These are phyloP conservation scores for Fraxinus floribunda DNA, from an alignment of 305 asterid genomes.

Conservation along the genomic window DNA sequence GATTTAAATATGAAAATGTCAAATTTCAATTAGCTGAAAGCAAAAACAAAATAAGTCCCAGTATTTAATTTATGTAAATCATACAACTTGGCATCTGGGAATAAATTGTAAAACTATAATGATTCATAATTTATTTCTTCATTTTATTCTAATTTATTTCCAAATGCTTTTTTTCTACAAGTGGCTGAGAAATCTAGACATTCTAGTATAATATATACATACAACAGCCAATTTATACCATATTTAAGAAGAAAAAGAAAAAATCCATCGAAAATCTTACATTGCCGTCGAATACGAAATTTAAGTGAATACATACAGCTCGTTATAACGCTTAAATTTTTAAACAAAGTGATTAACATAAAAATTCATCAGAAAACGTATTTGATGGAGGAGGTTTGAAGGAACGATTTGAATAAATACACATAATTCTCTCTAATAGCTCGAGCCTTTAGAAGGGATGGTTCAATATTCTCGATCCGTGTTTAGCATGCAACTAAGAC, in stretches of 20 bases:
- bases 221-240: background rate
- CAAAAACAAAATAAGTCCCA: background rate
- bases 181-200: conserved; percentile 3
- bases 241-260: background rate
- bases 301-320: background rate
- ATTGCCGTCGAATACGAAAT: background rate
- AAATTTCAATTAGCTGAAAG: background rate
- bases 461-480: background rate
- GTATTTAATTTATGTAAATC: background rate
- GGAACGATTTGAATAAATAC: background rate
- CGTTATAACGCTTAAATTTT: background rate
- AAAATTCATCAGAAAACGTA: background rate
- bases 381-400: background rate
- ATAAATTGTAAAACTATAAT: background rate
- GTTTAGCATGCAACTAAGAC: conserved; percentile 7
- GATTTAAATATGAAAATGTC: background rate
- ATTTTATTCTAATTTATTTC: background rate
- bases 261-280: background rate
- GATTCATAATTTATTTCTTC: background rate
- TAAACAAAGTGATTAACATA: background rate
- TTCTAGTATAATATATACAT: background rate
- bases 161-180: background rate
- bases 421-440: background rate
- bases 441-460: background rate
- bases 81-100: background rate